Percentiles rank a stretch among this genome's conserved stretches.
These are phyloP conservation scores for Solanum megistacrolobum DNA, from an alignment of 257 asterid species.

Conservation along the genomic window DNA sequence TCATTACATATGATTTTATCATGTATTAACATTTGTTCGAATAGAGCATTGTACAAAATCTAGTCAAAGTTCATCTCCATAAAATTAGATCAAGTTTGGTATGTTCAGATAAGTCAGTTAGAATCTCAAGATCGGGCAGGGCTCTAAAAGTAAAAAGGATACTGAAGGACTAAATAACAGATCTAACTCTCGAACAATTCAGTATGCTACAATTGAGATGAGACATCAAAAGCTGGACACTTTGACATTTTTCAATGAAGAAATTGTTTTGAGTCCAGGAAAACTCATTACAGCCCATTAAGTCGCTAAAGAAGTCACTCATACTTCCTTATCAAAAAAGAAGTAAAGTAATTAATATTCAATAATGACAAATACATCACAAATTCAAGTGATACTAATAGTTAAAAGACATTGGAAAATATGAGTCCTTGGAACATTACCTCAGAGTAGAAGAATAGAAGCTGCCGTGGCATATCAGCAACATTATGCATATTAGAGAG, in stretches of 20 bases:
- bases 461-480: not conserved
- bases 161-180: not conserved
- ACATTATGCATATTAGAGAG: not conserved
- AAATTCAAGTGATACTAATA: not conserved
- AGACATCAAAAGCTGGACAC: not conserved
- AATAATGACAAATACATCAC: not conserved
- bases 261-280: not conserved
- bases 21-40: not conserved
- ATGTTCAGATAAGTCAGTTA: not conserved
- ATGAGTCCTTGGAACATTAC: not conserved
- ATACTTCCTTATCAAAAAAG: not conserved
- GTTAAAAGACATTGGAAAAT: not conserved
- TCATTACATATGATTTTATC: not conserved
- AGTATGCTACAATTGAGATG: not conserved
- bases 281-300: not conserved
- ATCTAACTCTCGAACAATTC: not conserved
- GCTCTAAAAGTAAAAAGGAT: not conserved
- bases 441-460: not conserved
- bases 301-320: not conserved
- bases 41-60: not conserved
- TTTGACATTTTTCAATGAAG: not conserved
- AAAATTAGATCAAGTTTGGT: not conserved
- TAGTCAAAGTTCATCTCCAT: not conserved
- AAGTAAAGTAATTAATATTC: not conserved
- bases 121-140: not conserved